Evolutionary conservation across 305 asterid species (phyloP), one percentile per base, ranked within the genome.

Genomic region (Euphrasia arctica): DNA sequence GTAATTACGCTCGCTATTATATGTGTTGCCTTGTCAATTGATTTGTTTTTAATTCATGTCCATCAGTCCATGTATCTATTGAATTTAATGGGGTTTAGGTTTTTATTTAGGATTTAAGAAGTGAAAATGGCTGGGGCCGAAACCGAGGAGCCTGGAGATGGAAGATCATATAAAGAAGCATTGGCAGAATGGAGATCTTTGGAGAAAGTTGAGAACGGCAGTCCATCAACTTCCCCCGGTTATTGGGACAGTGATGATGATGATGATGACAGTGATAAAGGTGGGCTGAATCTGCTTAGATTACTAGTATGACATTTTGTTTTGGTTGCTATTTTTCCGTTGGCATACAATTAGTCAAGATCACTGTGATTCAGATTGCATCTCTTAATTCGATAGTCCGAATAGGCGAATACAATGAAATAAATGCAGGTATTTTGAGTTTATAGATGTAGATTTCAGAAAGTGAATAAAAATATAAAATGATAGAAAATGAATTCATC

Each of bases 141-240:
- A 12, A 69, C 55, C 5, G 89, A 77, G 54, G 88, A 78, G 66
- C 70, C 79, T 58, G 89, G 80, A 14, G 67, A 50, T 7, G 80
- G 80, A 45, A 75, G 82, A 58, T 81, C 85, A 6, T 66, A 65
- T 60, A 92, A 81, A 63, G 92, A 88, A 77, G 80, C 82, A 15
- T 67, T 79, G 64, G 85, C 82, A 0, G 91, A 88, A 70, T 84
- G 87, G 88, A 83, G 91, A 78, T 86, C 90, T 39, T 81, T 67
- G 6, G 95, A 88, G 75, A 87, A 84, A 72, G 80, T 82, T 69
- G 90, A 86, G 69, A 84, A 81, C 74, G 90, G 84, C 43, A 75
- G 50, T 36, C 82, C 95, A 1, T 86, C 90, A 3, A 88, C 95
- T 14, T 86, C 87, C 2, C 95, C 92, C n/a, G 87, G 88, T 65